These are phyloP conservation scores for Prorocentrum cordatum DNA, from an alignment of 169 alveolate genomes.

Conservation along the genomic window DNA sequence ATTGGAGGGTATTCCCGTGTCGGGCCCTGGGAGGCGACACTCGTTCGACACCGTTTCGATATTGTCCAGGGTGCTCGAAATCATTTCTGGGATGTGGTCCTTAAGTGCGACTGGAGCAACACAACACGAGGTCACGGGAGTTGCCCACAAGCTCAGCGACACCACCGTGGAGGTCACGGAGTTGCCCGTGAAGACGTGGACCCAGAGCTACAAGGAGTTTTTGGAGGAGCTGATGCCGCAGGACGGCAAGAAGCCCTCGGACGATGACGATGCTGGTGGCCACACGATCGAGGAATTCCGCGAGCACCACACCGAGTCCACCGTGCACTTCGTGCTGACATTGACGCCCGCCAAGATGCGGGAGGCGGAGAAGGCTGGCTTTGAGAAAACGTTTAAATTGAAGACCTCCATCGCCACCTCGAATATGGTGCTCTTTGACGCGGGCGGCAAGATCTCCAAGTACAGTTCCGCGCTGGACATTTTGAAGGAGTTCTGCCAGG, in stretches of 20 bases:
- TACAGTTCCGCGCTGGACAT: conserved; percentile 88
- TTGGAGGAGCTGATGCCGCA: conserved; percentile 19
- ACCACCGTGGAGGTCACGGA: conserved; percentile 85
- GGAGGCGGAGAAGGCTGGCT: neutral
- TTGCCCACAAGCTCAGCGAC: conserved; percentile 73
- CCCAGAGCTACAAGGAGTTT: conserved; percentile 71
- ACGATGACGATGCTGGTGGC: no score
- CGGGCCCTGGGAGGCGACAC: no score
- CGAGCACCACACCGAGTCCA: conserved; percentile 27
- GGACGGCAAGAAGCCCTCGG: conserved; percentile 9
- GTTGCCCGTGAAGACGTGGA: conserved; percentile 88
- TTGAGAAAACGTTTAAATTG: conserved; percentile 88
- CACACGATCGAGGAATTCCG: conserved; percentile 12
- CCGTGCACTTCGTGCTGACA: conserved; percentile 26
- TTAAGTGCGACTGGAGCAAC: no score
- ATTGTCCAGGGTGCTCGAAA: no score
- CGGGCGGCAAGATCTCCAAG: conserved; percentile 83
- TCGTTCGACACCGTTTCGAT: no score
- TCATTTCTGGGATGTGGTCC: no score
- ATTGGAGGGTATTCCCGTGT: no score
- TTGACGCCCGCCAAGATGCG: conserved; percentile 11
- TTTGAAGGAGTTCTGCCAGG: conserved; percentile 86
- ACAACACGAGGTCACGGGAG: conserved; percentile 80
- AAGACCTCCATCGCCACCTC: conserved; percentile 80
- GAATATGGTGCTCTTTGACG: conserved; percentile 91